phyloP scores from a whole-genome alignment of 2,329 filamentous ascomycete genomes.

The Aspergillus nomiae region DNA sequence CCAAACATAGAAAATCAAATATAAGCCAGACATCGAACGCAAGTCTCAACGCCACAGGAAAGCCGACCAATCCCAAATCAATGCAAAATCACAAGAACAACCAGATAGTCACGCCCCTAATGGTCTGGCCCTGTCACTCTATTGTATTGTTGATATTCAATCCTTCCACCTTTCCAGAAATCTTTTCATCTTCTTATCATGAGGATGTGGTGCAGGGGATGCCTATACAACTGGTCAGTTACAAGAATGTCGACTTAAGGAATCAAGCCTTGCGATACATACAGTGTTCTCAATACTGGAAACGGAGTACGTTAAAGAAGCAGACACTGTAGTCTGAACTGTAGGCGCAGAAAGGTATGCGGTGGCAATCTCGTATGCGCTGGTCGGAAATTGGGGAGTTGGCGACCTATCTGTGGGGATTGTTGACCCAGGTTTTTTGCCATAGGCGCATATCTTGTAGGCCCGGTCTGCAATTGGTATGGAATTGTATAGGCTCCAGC shows the following conservation, averaged over 20 bases:
- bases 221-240: conserved; percentile 43
- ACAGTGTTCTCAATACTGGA: conserved; percentile 62
- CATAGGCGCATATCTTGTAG: conserved; percentile 64
- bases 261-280: conserved; percentile 32
- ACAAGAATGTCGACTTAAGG: background rate
- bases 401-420: conserved; percentile 56
- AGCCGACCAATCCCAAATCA: background rate
- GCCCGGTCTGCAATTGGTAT: conserved; percentile 57
- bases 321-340: conserved; percentile 54
- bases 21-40: background rate
- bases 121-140: background rate
- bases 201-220: conserved; percentile 55
- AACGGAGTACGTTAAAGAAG: conserved; percentile 53
- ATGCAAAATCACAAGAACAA: background rate
- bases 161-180: conserved; percentile 63
- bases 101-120: background rate
- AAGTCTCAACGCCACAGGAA: background rate
- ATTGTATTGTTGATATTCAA: conserved; percentile 31
- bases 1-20: background rate
- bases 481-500: conserved; percentile 44
- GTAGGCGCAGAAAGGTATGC: conserved; percentile 50
- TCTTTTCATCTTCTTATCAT: conserved; percentile 54
- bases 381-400: conserved; percentile 56
- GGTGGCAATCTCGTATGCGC: conserved; percentile 55
- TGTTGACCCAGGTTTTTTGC: conserved; percentile 60